Evolutionary conservation across 192 early-diverging fungal genomes (phyloP).

Genomic region (Coemansia sp.): DNA sequence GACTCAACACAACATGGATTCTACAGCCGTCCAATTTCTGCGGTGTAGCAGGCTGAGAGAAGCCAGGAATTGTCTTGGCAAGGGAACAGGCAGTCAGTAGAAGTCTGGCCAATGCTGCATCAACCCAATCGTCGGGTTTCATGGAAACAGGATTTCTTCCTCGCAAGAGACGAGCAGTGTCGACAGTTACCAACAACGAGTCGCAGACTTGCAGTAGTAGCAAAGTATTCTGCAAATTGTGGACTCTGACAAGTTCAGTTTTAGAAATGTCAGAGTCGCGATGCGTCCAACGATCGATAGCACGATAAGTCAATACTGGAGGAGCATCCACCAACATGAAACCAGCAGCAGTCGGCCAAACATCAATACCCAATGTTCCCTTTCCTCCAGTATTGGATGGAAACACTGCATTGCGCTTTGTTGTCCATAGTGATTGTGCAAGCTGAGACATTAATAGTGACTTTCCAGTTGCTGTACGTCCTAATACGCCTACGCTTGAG

Average conservation of each 20-base stretch:
- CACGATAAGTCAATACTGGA: conserved; percentile 10
- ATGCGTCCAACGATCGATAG: conserved; percentile 7
- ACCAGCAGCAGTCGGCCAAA: conserved; percentile 14
- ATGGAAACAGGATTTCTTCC: background rate
- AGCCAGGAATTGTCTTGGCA: conserved; percentile 11
- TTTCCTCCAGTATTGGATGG: background rate
- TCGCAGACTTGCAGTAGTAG: conserved; percentile 37
- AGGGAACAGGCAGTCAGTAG: conserved; percentile 13
- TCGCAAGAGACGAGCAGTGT: background rate
- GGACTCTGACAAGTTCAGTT: conserved; percentile 9
- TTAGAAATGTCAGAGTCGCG: background rate
- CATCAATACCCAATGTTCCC: conserved; percentile 10
- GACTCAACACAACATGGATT: conserved; percentile 26
- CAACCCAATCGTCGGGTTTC: background rate
- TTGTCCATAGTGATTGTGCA: background rate
- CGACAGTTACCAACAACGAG: conserved; percentile 20
- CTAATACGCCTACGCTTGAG: conserved; percentile 20
- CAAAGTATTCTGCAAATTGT: conserved; percentile 30
- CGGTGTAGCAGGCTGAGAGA: conserved; percentile 6
- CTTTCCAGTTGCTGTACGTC: conserved; percentile 23
- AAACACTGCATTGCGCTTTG: conserved; percentile 1
- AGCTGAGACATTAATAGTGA: conserved; percentile 23
- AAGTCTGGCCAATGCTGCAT: conserved; percentile 16
- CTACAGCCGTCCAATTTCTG: conserved; percentile 1
- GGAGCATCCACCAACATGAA: conserved; percentile 30